A percentile compares a stretch with the other conserved stretches of the same genome.
Conservation (phyloP, 495 filamentous ascomycete species). For the Podospora anserina region DNA sequence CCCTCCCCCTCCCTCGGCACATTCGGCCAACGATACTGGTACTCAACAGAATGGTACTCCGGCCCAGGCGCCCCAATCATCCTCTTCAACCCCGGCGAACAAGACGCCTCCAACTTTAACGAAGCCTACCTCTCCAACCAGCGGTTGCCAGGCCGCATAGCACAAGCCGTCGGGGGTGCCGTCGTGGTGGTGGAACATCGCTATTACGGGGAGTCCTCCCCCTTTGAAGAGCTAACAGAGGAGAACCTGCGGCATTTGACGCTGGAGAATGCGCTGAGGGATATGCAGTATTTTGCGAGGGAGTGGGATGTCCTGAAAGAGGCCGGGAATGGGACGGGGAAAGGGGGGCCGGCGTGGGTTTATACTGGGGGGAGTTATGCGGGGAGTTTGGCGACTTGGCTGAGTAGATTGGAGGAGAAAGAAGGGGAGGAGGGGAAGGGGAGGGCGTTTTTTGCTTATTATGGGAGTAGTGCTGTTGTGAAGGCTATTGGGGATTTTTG, state of each 20-base stretch:
- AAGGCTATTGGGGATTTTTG: constrained; percentile 62
- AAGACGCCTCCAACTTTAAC: constrained; percentile 48
- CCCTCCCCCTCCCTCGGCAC: constrained; percentile 31
- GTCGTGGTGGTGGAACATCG: constrained; percentile 59
- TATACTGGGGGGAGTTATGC: constrained; percentile 63
- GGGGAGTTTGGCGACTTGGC: constrained; percentile 63
- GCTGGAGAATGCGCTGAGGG: constrained; percentile 58
- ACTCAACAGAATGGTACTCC: constrained; percentile 30
- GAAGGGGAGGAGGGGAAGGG: constrained; percentile 56
- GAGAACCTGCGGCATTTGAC: constrained; percentile 62
- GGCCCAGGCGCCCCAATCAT: constrained; percentile 40
- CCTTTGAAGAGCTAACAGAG: constrained; percentile 52
- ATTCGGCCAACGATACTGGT: constrained; percentile 38
- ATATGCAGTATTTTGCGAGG: constrained; percentile 61
- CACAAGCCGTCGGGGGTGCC: constrained; percentile 54
- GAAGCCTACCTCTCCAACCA: constrained; percentile 37
- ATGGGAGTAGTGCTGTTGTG: constrained; percentile 61
- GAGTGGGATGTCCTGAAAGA: constrained; percentile 49
- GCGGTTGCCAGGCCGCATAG: constrained; percentile 48
- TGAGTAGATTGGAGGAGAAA: constrained; percentile 37
- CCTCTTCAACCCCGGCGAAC: constrained; percentile 56
- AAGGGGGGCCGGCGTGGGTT: constrained; percentile 57
- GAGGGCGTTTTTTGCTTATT: constrained; percentile 67
- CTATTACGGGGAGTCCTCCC: constrained; percentile 62
- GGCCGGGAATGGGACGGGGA: neutral